Conservation (phyloP, 2,329 filamentous ascomycete genomes). For the Epichloe hybrida region DNA sequence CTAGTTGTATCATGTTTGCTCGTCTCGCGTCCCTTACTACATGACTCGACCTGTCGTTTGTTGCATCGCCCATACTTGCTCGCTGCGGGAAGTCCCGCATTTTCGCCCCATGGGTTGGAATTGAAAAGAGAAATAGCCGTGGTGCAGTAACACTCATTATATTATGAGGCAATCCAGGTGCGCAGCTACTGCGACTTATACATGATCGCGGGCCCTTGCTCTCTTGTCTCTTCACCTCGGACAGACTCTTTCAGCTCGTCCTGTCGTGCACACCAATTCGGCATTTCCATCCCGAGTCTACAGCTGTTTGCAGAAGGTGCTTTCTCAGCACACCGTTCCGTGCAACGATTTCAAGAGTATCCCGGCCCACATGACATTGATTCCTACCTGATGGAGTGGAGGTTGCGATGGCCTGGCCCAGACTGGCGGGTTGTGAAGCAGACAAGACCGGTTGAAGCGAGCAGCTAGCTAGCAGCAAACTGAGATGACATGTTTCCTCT, state of each 20-base stretch:
- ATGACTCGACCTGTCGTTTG: background rate
- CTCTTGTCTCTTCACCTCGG: background rate
- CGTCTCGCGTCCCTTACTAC: background rate
- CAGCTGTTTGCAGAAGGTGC: background rate
- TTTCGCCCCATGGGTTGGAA: background rate
- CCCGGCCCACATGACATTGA: background rate
- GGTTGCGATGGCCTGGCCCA: background rate
- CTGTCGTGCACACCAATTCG: constrained; percentile 4
- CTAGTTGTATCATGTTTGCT: background rate
- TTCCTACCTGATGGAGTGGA: too few relatives aligned
- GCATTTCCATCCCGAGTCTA: background rate
- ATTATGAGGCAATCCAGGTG: background rate
- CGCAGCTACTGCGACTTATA: background rate
- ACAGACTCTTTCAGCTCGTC: background rate
- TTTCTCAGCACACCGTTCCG: background rate
- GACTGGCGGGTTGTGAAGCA: background rate
- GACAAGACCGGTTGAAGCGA: background rate
- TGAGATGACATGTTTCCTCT: background rate
- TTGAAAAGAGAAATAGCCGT: background rate
- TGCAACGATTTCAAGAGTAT: background rate
- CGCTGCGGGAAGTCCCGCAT: background rate
- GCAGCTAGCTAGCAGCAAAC: background rate
- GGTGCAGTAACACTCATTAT: background rate
- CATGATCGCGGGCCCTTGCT: background rate
- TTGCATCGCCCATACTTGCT: background rate